Evolutionary conservation across 176 grass and related monocot species (phyloP).

Genomic region (Zoysia pacifica): DNA sequence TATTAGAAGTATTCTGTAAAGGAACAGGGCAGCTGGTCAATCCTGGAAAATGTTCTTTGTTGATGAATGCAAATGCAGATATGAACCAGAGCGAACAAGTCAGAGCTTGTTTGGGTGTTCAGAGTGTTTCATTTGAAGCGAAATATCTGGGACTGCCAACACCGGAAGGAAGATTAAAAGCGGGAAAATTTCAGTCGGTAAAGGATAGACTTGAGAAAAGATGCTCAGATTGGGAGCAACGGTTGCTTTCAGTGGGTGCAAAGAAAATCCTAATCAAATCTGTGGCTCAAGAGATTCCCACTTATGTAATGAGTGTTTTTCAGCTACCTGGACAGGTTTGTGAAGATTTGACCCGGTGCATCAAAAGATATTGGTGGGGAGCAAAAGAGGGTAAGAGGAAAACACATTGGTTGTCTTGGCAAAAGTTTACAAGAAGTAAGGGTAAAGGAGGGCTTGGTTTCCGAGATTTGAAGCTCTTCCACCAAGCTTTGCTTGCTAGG

Average conservation of each 20-base stretch:
- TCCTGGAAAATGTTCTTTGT: not conserved
- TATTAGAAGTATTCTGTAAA: too few species aligned
- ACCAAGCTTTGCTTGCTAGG: not conserved
- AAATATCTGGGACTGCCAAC: not conserved
- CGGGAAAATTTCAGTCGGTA: accelerated
- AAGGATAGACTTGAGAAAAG: not conserved
- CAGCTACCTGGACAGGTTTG: not conserved
- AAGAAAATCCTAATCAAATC: not conserved
- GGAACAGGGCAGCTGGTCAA: too few species aligned
- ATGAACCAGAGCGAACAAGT: too few species aligned
- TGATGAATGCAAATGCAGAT: not conserved
- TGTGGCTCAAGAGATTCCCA: not conserved
- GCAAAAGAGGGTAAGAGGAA: not conserved
- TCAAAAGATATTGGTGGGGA: too few species aligned
- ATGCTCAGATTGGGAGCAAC: not conserved
- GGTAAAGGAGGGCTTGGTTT: not conserved
- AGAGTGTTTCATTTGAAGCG: not conserved
- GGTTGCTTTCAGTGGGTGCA: accelerated
- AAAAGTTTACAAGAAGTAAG: not conserved
- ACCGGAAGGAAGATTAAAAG: not conserved
- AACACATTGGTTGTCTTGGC: not conserved
- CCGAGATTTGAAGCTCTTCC: not conserved
- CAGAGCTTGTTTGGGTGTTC: not conserved
- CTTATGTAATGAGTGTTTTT: not conserved
- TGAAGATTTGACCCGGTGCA: not conserved